Conservation (phyloP, 257 asterid genomes). For the Haberlea rhodopensis region DNA sequence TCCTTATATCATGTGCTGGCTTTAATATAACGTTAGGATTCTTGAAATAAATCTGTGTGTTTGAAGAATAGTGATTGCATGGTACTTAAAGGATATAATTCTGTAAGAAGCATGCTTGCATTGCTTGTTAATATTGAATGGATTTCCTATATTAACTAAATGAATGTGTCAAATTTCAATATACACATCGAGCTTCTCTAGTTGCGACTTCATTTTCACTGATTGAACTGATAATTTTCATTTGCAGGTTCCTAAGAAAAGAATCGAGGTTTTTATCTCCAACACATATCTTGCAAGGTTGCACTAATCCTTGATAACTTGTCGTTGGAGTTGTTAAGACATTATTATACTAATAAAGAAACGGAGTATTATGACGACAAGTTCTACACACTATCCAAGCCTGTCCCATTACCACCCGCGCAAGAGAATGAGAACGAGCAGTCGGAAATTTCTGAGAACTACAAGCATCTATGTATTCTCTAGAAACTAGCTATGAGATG, state of each 20-base stretch:
- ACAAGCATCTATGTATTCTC: conserved; percentile 32
- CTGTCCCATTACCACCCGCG: conserved; percentile 42
- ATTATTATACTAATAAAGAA: conserved; percentile 41
- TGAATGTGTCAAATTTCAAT: neutral
- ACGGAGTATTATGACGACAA: conserved; percentile 39
- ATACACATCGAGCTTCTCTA: neutral
- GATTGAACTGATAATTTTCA: conserved; percentile 16
- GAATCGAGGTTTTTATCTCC: conserved; percentile 59
- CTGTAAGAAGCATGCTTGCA: neutral
- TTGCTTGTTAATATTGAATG: neutral
- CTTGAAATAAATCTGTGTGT: too few relatives aligned
- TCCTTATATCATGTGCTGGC: neutral
- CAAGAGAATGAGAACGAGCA: conserved; percentile 42
- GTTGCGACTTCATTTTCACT: conserved; percentile 1
- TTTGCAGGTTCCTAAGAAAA: conserved; percentile 63
- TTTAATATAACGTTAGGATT: neutral
- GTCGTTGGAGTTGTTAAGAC: too few relatives aligned
- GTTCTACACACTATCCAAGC: conserved; percentile 49
- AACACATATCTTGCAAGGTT: conserved; percentile 65
- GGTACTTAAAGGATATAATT: neutral
- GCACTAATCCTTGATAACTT: too few relatives aligned
- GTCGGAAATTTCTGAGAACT: conserved; percentile 28
- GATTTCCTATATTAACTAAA: neutral
- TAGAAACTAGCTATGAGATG: conserved; percentile 36
- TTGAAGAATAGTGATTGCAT: neutral